Percentiles rank a stretch among this genome's conserved stretches.
These are phyloP conservation scores for Lecanosticta acicola DNA, from an alignment of 2,329 filamentous ascomycete genomes.

Conservation along the genomic window DNA sequence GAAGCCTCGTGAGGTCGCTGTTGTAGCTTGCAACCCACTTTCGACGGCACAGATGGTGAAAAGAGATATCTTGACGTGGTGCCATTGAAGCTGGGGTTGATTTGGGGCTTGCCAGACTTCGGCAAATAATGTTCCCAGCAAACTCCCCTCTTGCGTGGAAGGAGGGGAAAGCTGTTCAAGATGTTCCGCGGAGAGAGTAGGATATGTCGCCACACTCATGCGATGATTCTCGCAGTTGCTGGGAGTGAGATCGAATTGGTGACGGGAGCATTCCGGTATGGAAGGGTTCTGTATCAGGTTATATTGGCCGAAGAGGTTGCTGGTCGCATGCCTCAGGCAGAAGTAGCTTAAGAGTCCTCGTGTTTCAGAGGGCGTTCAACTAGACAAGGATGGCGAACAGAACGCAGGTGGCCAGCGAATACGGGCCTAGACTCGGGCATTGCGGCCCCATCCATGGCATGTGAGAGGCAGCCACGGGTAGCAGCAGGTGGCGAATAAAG, in stretches of 20 bases:
- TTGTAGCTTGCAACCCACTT: too few relatives aligned
- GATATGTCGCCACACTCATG: background rate
- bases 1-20: too few relatives aligned
- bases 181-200: background rate
- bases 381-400: background rate
- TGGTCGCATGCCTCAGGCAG: background rate
- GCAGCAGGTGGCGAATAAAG: background rate
- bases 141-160: too few relatives aligned
- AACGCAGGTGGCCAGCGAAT: background rate
- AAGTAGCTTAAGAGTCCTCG: background rate
- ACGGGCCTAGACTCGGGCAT: background rate
- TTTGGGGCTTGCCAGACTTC: too few relatives aligned
- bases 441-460: background rate
- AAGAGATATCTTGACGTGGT: too few relatives aligned
- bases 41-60: too few relatives aligned
- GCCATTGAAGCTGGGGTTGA: too few relatives aligned
- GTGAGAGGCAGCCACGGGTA: background rate
- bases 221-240: background rate
- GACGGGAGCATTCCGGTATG: background rate
- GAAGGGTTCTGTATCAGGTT: background rate
- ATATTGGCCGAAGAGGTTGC: background rate
- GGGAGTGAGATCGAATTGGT: background rate
- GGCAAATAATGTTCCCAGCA: too few relatives aligned
- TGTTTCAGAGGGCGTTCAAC: background rate
- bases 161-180: background rate